These are phyloP conservation scores for Apiotrichum veenhuisii DNA, from an alignment of 1,284 basidiomycete genomes.

Conservation along the genomic window DNA sequence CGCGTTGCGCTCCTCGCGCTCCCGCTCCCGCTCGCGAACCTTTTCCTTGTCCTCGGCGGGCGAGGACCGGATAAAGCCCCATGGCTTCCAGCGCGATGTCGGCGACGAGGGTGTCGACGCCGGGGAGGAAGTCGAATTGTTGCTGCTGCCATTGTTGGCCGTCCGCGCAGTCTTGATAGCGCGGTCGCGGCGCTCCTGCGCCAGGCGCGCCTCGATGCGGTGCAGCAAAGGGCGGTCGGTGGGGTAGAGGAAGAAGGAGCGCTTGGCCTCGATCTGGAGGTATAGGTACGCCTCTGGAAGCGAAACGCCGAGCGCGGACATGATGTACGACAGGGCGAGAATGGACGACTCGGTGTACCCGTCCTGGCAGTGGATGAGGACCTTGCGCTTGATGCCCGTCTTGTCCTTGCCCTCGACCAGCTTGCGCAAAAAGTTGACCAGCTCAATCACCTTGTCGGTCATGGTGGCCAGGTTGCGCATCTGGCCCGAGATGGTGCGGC, in stretches of 20 bases:
- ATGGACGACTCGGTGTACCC: conserved; percentile 79
- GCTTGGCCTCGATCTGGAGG: conserved; percentile 57
- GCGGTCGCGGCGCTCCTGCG: conserved; percentile 35
- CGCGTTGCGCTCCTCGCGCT: conserved; percentile 1
- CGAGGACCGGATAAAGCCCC: conserved; percentile 24
- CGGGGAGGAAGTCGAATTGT: neutral
- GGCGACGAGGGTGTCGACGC: conserved; percentile 10
- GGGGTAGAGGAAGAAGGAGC: conserved; percentile 88
- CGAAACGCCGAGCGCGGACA: conserved; percentile 65
- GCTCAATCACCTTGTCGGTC: conserved; percentile 43
- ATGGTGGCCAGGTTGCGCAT: conserved; percentile 38
- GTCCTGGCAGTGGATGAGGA: conserved; percentile 52
- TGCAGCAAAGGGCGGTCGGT: conserved; percentile 72
- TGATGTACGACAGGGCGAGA: conserved; percentile 79
- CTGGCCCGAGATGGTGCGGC: conserved; percentile 42
- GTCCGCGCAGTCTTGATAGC: conserved; percentile 28
- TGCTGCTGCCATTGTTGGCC: neutral
- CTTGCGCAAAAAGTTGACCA: conserved; percentile 44
- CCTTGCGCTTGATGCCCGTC: conserved; percentile 30
- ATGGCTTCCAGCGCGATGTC: conserved; percentile 32
- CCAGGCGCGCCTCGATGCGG: conserved; percentile 64
- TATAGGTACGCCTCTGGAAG: conserved; percentile 82
- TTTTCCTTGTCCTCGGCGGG: conserved; percentile 1
- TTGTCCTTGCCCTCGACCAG: conserved; percentile 41
- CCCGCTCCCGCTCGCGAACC: neutral